These are phyloP conservation scores for Fagopyrum tataricum DNA, from an alignment of 148 eudicot genomes.

Conservation along the genomic window DNA sequence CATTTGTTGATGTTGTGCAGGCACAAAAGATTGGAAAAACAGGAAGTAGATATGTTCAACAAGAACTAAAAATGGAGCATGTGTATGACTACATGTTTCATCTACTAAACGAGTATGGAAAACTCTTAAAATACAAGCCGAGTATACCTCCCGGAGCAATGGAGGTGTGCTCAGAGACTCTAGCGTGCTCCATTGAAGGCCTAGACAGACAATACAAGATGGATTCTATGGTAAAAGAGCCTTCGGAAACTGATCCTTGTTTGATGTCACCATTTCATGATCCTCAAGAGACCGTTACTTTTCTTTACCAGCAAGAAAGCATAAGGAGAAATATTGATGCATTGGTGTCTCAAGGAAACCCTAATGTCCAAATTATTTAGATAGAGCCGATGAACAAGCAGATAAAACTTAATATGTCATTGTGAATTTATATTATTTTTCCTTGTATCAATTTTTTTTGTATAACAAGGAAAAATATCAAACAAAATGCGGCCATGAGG, in stretches of 20 bases:
- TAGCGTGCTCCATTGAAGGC: conserved; percentile 10
- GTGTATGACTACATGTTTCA: conserved; percentile 56
- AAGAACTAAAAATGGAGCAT: conserved; percentile 35
- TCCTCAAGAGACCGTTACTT: not conserved
- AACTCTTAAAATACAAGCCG: conserved; percentile 38
- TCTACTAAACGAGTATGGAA: conserved; percentile 34
- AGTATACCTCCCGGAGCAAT: conserved; percentile 28
- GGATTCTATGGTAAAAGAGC: not conserved
- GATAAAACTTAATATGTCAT: too few relatives aligned
- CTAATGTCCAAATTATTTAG: not conserved
- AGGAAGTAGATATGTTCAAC: conserved; percentile 34
- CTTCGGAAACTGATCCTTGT: not conserved
- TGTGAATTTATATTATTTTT: too few relatives aligned
- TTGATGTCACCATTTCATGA: not conserved
- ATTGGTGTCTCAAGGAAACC: conserved; percentile 6
- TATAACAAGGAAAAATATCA: too few relatives aligned
- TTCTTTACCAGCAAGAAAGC: not conserved
- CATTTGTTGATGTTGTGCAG: conserved; percentile 16
- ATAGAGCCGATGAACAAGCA: not conserved
- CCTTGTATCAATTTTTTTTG: not conserved
- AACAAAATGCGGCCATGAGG: too few relatives aligned
- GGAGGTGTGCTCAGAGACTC: conserved; percentile 38
- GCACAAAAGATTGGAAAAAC: conserved; percentile 38
- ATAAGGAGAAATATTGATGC: not conserved
- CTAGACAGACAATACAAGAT: conserved; percentile 8